A percentile compares a stretch with the other conserved stretches of the same genome.
Conservation (phyloP, 2,329 filamentous ascomycete species). For the Alternaria brassicicola region DNA sequence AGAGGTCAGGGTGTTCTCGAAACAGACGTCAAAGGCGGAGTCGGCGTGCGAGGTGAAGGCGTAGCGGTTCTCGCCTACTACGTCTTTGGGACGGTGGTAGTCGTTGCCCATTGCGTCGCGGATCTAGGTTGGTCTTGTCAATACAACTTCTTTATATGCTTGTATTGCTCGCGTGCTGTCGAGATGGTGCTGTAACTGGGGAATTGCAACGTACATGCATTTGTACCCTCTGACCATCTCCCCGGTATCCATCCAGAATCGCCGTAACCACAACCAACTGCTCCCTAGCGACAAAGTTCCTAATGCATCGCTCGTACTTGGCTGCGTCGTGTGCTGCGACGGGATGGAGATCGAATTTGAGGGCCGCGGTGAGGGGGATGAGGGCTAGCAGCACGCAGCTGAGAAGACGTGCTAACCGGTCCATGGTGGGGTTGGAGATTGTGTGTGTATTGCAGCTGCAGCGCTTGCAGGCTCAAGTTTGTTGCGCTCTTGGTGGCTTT, state of each 20-base stretch:
- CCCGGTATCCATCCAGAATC: slow-evolving; percentile 81
- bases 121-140: slow-evolving; percentile 65
- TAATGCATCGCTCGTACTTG: slow-evolving; percentile 84
- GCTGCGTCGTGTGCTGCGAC: slow-evolving; percentile 65
- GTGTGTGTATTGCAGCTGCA: slow-evolving; percentile 17
- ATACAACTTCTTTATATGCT: neutral
- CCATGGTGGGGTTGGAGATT: slow-evolving; percentile 36
- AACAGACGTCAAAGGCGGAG: slow-evolving; percentile 94
- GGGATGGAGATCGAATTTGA: slow-evolving; percentile 92
- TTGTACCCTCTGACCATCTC: slow-evolving; percentile 91
- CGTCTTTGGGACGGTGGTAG: slow-evolving; percentile 88
- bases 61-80: slow-evolving; percentile 88
- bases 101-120: slow-evolving; percentile 95
- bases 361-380: slow-evolving; percentile 62
- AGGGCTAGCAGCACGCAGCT: slow-evolving; percentile 46
- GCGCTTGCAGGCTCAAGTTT: slow-evolving; percentile 15
- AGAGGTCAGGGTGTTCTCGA: slow-evolving; percentile 76
- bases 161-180: neutral
- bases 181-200: neutral
- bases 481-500: slow-evolving; percentile 28
- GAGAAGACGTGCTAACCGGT: slow-evolving; percentile 43
- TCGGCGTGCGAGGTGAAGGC: slow-evolving; percentile 93
- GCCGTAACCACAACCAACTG: slow-evolving; percentile 95
- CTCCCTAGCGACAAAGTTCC: slow-evolving; percentile 92
- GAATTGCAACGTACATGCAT: slow-evolving; percentile 75